Conservation (phyloP, 1,284 basidiomycete species). For the Volvariella volvacea region DNA sequence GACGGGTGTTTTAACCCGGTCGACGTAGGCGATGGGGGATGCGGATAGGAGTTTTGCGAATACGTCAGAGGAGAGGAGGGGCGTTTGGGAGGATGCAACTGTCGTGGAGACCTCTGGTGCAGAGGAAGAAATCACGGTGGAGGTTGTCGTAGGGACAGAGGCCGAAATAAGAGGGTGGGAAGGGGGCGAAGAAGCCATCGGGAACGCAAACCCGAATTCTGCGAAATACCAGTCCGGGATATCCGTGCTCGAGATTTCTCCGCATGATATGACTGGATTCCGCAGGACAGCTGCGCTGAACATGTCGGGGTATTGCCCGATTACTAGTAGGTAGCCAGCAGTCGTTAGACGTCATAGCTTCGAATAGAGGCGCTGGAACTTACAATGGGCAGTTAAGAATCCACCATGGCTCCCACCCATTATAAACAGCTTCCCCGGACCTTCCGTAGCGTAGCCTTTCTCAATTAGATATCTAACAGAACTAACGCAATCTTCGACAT, state of each 20-base stretch:
- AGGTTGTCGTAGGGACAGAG: slow-evolving; percentile 3
- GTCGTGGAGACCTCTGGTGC: slow-evolving; percentile 22
- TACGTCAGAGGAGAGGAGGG: slow-evolving; percentile 31
- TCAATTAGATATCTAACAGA: slow-evolving; percentile 44
- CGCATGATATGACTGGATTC: slow-evolving; percentile 65
- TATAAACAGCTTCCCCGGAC: slow-evolving; percentile 45
- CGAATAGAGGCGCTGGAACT: slow-evolving; percentile 22
- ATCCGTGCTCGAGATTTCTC: slow-evolving; percentile 51
- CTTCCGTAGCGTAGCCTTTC: slow-evolving; percentile 38
- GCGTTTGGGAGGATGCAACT: slow-evolving; percentile 11
- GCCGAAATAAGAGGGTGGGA: background rate
- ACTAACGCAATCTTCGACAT: slow-evolving; percentile 60
- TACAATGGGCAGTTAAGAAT: slow-evolving; percentile 57
- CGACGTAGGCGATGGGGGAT: slow-evolving; percentile 55
- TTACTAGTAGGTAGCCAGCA: no score
- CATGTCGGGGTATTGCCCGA: slow-evolving; percentile 51
- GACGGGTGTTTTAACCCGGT: slow-evolving; percentile 46
- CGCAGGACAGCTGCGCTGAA: slow-evolving; percentile 59
- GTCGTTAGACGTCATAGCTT: no score
- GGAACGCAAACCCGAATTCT: slow-evolving; percentile 49
- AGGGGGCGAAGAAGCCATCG: slow-evolving; percentile 25
- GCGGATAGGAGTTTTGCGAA: slow-evolving; percentile 39
- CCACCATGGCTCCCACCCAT: slow-evolving; percentile 72
- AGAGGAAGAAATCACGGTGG: slow-evolving; percentile 2
- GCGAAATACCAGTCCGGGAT: slow-evolving; percentile 69